Evolutionary conservation across 2,329 filamentous ascomycete genomes (phyloP).

Genomic region (Neofusicoccum sp.): DNA sequence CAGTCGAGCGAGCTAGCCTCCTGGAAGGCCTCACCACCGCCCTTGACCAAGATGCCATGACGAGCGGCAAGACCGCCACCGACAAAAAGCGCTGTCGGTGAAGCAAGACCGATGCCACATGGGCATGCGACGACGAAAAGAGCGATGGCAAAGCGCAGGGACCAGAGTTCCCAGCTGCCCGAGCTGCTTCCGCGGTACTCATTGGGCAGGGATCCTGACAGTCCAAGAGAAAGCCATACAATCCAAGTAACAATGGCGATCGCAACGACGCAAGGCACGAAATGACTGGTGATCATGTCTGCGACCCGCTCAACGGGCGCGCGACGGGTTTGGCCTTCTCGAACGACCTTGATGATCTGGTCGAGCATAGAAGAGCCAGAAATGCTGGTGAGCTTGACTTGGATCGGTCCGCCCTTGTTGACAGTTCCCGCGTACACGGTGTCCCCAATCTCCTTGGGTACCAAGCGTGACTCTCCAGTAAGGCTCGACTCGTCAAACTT

Average conservation of each 20-base stretch:
- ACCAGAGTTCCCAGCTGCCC: slow-evolving; percentile 70
- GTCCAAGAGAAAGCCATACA: slow-evolving; percentile 66
- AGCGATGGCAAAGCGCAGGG: slow-evolving; percentile 78
- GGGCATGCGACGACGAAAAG: slow-evolving; percentile 87
- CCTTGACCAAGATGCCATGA: slow-evolving; percentile 77
- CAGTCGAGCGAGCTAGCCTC: slow-evolving; percentile 76
- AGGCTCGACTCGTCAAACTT: slow-evolving; percentile 87
- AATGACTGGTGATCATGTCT: slow-evolving; percentile 70
- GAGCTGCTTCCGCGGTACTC: slow-evolving; percentile 54
- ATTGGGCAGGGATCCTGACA: slow-evolving; percentile 55
- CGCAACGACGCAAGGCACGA: slow-evolving; percentile 70
- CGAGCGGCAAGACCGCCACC: slow-evolving; percentile 77
- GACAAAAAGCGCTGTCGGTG: slow-evolving; percentile 80
- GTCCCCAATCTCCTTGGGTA: slow-evolving; percentile 64
- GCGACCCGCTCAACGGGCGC: slow-evolving; percentile 75
- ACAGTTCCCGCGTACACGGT: slow-evolving; percentile 70
- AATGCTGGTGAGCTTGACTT: slow-evolving; percentile 62
- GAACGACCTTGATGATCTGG: slow-evolving; percentile 72
- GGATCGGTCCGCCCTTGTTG: slow-evolving; percentile 65
- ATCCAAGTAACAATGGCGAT: slow-evolving; percentile 70
- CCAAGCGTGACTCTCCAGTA: slow-evolving; percentile 71
- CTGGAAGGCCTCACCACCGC: slow-evolving; percentile 81
- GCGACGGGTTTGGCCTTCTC: slow-evolving; percentile 72
- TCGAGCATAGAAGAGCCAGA: slow-evolving; percentile 74
- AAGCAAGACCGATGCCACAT: slow-evolving; percentile 80